Conservation (phyloP, 805 yeast species). For the Barnettozyma siamensis region DNA sequence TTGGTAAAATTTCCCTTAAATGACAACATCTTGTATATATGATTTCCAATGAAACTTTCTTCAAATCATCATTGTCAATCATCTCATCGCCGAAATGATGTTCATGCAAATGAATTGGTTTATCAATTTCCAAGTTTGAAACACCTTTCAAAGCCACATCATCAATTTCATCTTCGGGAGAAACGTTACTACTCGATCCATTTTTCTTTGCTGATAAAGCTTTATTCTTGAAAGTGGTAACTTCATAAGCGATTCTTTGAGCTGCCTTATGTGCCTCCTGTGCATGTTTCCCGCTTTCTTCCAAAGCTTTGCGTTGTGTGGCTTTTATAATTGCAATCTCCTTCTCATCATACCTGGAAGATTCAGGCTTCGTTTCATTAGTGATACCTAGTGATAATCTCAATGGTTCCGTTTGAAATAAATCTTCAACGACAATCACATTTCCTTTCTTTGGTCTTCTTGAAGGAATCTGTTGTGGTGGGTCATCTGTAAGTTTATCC, state of each 20-base stretch:
- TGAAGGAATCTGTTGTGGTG: constrained; percentile 93
- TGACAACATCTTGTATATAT: constrained; percentile 92
- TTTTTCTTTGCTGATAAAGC: constrained; percentile 8
- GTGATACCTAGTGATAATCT: constrained; percentile 66
- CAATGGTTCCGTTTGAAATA: constrained; percentile 50
- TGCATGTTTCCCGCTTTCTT: constrained; percentile 67
- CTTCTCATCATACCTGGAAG: constrained; percentile 23
- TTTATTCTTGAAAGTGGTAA: constrained; percentile 36
- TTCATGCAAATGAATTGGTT: constrained; percentile 61
- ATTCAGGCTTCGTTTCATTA: constrained; percentile 30
- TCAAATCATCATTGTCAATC: constrained; percentile 15
- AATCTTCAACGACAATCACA: constrained; percentile 64
- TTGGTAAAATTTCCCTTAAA: constrained; percentile 83
- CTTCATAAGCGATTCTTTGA: constrained; percentile 62
- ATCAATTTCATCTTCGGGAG: constrained; percentile 16
- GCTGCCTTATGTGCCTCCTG: constrained; percentile 74
- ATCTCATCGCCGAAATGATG: constrained; percentile 40
- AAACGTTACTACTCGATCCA: neutral
- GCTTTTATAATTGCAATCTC: constrained; percentile 55
- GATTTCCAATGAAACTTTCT: constrained; percentile 43
- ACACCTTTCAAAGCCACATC: constrained; percentile 17
- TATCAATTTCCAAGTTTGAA: constrained; percentile 51
- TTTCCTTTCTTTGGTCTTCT: constrained; percentile 77
- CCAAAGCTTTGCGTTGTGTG: constrained; percentile 44
- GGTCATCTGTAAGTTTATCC: constrained; percentile 67